Base-by-base conservation (phyloP, 257 asterid species). In the Primulina tabacum region DNA sequence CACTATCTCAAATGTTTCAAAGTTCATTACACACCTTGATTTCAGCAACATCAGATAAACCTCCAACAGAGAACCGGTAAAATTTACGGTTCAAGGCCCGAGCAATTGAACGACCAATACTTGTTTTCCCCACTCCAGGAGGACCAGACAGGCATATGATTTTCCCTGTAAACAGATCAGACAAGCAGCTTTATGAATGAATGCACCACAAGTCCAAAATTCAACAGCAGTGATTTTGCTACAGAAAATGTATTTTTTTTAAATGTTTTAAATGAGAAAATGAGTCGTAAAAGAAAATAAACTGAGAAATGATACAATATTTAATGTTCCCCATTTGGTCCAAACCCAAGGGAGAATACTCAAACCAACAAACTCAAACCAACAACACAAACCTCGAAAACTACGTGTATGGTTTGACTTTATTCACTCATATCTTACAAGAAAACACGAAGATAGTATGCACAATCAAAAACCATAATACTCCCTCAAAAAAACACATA, bases 41-140 rank as follows among this genome's bases (percentile, higher is more conserved):
- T 84, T 94, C 99, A 78, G 99, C 99, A 77, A 94, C 99, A 79
- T 94, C 99, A 63, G 99, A 94, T 80, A 94, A 83, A 81, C 99
- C 99, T 78, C 98, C 99, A 75, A 94, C 99, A 12, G 99, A 94
- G 78, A 94, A 94, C 83, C 99, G 81, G 74, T 91, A 94, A 80
- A 94, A 94, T 72, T 94, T 91, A 74, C 99, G 99, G 81, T 94
- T 94, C 86, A 94, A 79, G 38, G 99, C 97, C 74, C 97, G 92
- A 32, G 99, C 99, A 77, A 94, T 87, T 75, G 99, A 94, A 83
- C 95, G 97, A 35, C 97, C 99, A 62, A 94, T 94, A 70, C 99
- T 94, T 12, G 99, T 94, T 81, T 94, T 94, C 71, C 99, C 99
- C 67, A 91, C 99, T 77, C 99, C 99, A 37, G 99, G 99, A 65